Evolutionary conservation across 495 filamentous ascomycete species (phyloP).

Genomic region (Parachaetomium inaequale): DNA sequence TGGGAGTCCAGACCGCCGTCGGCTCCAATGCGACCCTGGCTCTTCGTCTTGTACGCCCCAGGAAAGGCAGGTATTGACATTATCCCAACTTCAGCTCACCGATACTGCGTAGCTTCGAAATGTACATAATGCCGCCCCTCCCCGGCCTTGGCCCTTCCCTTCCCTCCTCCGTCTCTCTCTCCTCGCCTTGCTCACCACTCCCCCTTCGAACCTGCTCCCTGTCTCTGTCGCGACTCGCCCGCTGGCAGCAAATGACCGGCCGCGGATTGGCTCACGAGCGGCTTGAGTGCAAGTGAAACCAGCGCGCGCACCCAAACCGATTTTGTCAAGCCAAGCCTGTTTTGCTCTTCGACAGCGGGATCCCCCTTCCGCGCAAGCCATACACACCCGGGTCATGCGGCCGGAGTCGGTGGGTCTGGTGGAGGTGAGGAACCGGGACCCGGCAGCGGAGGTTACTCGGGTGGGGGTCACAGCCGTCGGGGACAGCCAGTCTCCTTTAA

Average conservation of each 20-base stretch:
- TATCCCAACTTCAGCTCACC: no score
- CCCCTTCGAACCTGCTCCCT: neutral
- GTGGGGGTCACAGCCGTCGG: neutral
- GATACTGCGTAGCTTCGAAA: no score
- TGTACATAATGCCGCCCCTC: neutral
- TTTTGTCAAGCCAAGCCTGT: no score
- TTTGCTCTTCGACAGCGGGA: neutral
- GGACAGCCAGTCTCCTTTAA: neutral
- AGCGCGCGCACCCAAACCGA: neutral
- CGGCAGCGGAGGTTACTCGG: neutral
- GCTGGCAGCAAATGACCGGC: neutral
- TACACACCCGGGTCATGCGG: neutral
- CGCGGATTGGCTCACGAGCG: neutral
- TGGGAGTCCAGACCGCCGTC: no score
- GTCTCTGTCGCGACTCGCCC: no score
- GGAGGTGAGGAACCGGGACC: conserved; percentile 1
- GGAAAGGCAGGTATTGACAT: no score
- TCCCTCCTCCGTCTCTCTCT: neutral
- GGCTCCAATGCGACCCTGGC: neutral
- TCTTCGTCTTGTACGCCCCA: neutral
- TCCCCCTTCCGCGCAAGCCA: neutral
- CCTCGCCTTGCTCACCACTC: neutral
- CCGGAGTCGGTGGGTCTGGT: conserved; percentile 8
- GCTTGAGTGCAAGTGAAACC: neutral
- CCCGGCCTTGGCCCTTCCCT: no score